Evolutionary conservation across 2,329 filamentous ascomycete species (phyloP).

Genomic region (Cladosporium halotolerans): DNA sequence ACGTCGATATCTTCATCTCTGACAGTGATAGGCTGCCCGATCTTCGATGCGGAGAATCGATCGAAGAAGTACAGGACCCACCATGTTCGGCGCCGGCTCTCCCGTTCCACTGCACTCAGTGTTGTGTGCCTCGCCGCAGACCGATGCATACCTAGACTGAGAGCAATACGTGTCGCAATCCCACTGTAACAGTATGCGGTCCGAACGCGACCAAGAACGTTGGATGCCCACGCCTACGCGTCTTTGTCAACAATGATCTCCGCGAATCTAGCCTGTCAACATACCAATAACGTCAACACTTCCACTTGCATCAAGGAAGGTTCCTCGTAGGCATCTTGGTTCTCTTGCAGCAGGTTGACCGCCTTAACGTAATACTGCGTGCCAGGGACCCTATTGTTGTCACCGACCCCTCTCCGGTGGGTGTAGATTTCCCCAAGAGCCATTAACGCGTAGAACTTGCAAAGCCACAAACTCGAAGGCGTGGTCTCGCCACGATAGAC

Average conservation of each 20-base stretch:
- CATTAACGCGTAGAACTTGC: constrained; percentile 42
- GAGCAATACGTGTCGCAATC: constrained; percentile 39
- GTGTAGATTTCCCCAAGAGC: constrained; percentile 45
- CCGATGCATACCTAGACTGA: constrained; percentile 41
- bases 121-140: constrained; percentile 30
- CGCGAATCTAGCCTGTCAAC: constrained; percentile 9
- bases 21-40: constrained; percentile 30
- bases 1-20: constrained; percentile 36
- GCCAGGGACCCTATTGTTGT: constrained; percentile 35
- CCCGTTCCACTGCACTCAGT: constrained; percentile 29
- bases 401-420: constrained; percentile 30
- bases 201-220: constrained; percentile 41
- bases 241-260: constrained; percentile 1
- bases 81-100: constrained; percentile 29
- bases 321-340: constrained; percentile 35
- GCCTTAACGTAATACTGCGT: constrained; percentile 40
- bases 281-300: constrained; percentile 39
- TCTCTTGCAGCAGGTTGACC: constrained; percentile 32
- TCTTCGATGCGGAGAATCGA: constrained; percentile 29
- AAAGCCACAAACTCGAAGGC: constrained; percentile 31
- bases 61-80: constrained; percentile 33
- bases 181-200: constrained; percentile 41
- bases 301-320: constrained; percentile 43
- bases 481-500: constrained; percentile 32
- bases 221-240: constrained; percentile 40